Conservation (phyloP, 441 rosid genomes). For the Euphorbia corollata region DNA sequence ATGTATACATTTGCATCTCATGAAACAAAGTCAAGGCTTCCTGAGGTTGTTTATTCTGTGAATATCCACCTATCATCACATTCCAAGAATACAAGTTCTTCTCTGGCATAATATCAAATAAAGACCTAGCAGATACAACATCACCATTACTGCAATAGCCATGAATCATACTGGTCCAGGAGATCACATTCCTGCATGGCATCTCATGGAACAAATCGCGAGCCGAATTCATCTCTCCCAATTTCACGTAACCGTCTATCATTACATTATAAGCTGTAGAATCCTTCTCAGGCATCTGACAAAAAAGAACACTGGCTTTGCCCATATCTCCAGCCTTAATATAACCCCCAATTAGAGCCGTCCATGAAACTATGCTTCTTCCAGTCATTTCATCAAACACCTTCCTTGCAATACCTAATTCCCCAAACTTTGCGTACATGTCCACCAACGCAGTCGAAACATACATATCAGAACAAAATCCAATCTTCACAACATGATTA, state of each 20-base stretch:
- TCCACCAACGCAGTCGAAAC: slow-evolving; percentile 69
- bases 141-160: slow-evolving; percentile 47
- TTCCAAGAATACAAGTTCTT: slow-evolving; percentile 58
- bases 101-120: slow-evolving; percentile 47
- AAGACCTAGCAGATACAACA: slow-evolving; percentile 37
- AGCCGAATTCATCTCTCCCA: slow-evolving; percentile 37
- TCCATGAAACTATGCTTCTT: slow-evolving; percentile 68
- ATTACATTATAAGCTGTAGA: slow-evolving; percentile 46
- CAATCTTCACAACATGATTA: slow-evolving; percentile 45
- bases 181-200: slow-evolving; percentile 40
- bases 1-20: slow-evolving; percentile 43
- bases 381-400: slow-evolving; percentile 69
- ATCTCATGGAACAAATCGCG: slow-evolving; percentile 43
- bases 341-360: slow-evolving; percentile 56
- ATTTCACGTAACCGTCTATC: slow-evolving; percentile 44
- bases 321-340: slow-evolving; percentile 39
- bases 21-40: slow-evolving; percentile 53
- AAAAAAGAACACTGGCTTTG: slow-evolving; percentile 38
- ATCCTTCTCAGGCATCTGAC: slow-evolving; percentile 44
- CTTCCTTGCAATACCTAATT: slow-evolving; percentile 40
- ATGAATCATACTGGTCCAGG: slow-evolving; percentile 56
- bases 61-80: slow-evolving; percentile 49
- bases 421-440: slow-evolving; percentile 67
- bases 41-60: slow-evolving; percentile 38
- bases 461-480: slow-evolving; percentile 50